Evolutionary conservation across 192 early-diverging fungal genomes (phyloP).

Genomic region (Coemansia sp.): DNA sequence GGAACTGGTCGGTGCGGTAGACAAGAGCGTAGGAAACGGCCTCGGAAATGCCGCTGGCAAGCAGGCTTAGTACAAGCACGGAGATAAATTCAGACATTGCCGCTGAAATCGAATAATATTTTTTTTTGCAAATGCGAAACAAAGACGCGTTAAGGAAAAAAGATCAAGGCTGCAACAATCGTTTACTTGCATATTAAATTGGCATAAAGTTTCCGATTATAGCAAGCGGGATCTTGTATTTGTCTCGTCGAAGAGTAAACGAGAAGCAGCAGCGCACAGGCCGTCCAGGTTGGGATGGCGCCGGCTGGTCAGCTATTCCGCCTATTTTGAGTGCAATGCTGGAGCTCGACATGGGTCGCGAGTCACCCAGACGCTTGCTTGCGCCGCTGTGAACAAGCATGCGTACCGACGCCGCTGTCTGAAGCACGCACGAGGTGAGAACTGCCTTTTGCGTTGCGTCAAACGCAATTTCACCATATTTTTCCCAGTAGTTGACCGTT

Average conservation of each 20-base stretch:
- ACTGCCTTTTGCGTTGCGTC: slow-evolving; percentile 96
- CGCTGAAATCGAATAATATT: neutral
- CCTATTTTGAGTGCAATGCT: slow-evolving; percentile 23
- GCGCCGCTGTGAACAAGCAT: slow-evolving; percentile 26
- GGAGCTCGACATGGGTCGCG: slow-evolving; percentile 29
- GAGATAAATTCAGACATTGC: slow-evolving; percentile 36
- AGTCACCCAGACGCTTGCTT: slow-evolving; percentile 15
- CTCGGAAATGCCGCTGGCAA: slow-evolving; percentile 39
- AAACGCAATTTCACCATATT: slow-evolving; percentile 97
- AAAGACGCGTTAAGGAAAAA: neutral
- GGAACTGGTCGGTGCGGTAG: slow-evolving; percentile 44
- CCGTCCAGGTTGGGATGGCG: slow-evolving; percentile 42
- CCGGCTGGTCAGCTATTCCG: slow-evolving; percentile 31
- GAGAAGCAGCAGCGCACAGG: slow-evolving; percentile 85
- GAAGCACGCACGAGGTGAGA: slow-evolving; percentile 85
- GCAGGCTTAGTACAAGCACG: slow-evolving; percentile 35
- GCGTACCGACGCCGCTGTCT: slow-evolving; percentile 40
- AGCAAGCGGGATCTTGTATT: slow-evolving; percentile 84
- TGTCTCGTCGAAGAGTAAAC: slow-evolving; percentile 93
- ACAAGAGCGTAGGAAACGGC: slow-evolving; percentile 47
- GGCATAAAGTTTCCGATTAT: slow-evolving; percentile 76
- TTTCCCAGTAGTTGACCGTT: slow-evolving; percentile 98
- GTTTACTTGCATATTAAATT: no score
- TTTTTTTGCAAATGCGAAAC: no score
- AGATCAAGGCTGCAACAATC: neutral